Evolutionary conservation across 2,329 filamentous ascomycete genomes (phyloP), one percentile per base, ranked within the genome.

Genomic region (Fusarium decemcellulare): DNA sequence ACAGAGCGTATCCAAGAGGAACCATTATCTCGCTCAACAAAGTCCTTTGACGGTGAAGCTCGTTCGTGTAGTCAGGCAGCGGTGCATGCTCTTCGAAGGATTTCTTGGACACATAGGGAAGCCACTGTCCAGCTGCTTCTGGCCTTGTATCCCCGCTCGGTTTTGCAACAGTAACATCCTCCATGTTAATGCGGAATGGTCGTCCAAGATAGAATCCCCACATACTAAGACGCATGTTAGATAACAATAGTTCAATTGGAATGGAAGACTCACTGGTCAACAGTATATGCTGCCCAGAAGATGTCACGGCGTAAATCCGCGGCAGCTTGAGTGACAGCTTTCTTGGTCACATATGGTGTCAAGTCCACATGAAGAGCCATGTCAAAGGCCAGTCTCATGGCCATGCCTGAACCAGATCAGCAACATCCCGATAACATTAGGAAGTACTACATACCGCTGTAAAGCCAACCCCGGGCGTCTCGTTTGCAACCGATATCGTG

Each of bases 261-360:
- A 12, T 11, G 5, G 23, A 15, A 15, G 6, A 63, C 73, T 51
- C 60, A 76, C 75, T 76, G 75, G 42, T 78, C 76, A 27, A 76
- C 64, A 1, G 71, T 68, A 51, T 74, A 79, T 8, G 72, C 73
- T 12, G 72, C 76, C 77, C 77, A 79, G 56, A 79, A 79, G 0
- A 76, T 70, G 7, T 67, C 64, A 14, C 70, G 68, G 6, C 77
- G 72, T 36, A 76, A 47, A 32, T 74, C 72, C 0, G 73, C 76
- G n/a, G 77, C 76, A 2, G 68, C 58, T 11, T 69, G 66, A 8
- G 59, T 72, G 1, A 79, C 48, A 3, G 69, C 57, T 6, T 67
- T 68, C 3, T 70, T 73, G 2, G 55, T 51, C 10, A 78, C 72
- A 50, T 77, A 74, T 7, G 65, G 52, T 3, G 65, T 65, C 48